These are phyloP conservation scores for Thozetella sp. DNA, from an alignment of 495 filamentous ascomycete species.

Conservation along the genomic window DNA sequence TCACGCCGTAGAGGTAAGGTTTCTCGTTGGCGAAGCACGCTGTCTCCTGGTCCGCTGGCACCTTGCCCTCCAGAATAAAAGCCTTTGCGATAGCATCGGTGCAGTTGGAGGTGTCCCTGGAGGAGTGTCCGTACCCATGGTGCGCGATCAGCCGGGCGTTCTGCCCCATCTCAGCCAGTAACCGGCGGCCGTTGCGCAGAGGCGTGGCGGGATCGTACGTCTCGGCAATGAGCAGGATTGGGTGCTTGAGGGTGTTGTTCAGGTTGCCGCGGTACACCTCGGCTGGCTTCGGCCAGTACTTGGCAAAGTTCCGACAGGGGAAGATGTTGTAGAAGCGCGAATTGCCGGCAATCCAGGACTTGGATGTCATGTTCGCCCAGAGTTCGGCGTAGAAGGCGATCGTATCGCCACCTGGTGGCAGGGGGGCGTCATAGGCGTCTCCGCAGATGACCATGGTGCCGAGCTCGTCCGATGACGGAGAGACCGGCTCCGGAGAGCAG, in stretches of 20 bases:
- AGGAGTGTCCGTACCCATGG: conserved; percentile 48
- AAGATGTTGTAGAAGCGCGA: conserved; percentile 40
- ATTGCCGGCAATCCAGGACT: conserved; percentile 45
- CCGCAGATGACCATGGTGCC: conserved; percentile 39
- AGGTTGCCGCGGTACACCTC: conserved; percentile 46
- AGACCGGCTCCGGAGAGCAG: conserved; percentile 21
- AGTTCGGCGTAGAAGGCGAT: conserved; percentile 42
- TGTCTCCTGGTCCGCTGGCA: conserved; percentile 37
- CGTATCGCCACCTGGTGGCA: conserved; percentile 27
- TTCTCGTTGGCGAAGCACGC: conserved; percentile 43
- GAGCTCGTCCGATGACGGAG: conserved; percentile 32
- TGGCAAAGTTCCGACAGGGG: conserved; percentile 40
- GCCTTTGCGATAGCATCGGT: conserved; percentile 35
- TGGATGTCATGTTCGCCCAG: conserved; percentile 42
- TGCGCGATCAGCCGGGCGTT: conserved; percentile 45
- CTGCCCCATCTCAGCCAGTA: conserved; percentile 40
- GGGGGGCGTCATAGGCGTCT: conserved; percentile 40
- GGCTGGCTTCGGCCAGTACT: conserved; percentile 41
- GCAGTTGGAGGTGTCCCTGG: conserved; percentile 39
- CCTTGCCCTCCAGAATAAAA: conserved; percentile 34
- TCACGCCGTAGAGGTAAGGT: conserved; percentile 37
- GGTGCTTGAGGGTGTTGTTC: conserved; percentile 37
- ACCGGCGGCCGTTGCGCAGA: conserved; percentile 41
- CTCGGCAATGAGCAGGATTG: conserved; percentile 45
- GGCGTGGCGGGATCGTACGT: conserved; percentile 50